Percentiles rank a stretch among this genome's conserved stretches.
Conservation (phyloP, 2,329 filamentous ascomycete species). For the Talaromyces sp. region DNA sequence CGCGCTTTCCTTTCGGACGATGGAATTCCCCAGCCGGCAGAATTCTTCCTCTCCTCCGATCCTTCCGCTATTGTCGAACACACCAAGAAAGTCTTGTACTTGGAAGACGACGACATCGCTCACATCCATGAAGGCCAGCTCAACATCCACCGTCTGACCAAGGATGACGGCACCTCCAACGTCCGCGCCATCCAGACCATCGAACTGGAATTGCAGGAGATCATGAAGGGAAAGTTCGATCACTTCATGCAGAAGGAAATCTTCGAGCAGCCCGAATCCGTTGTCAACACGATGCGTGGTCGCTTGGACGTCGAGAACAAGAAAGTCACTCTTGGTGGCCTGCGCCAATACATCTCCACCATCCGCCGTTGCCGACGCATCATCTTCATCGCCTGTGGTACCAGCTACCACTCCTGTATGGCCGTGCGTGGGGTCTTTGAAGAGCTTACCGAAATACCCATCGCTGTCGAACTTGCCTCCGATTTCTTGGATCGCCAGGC, state of each 20-base stretch:
- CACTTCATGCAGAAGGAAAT: constrained; percentile 99
- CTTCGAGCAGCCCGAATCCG: constrained; percentile 98
- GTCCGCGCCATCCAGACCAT: constrained; percentile 97
- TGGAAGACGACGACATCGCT: constrained; percentile 98
- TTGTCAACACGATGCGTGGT: constrained; percentile 99
- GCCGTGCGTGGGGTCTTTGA: constrained; percentile 97
- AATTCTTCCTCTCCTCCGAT: constrained; percentile 99
- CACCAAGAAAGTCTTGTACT: constrained; percentile 99
- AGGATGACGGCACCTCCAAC: constrained; percentile 94
- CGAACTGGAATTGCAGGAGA: constrained; percentile 98
- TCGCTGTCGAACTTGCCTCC: constrained; percentile 92
- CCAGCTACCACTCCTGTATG: constrained; percentile 99
- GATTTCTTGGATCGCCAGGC: constrained; percentile 97
- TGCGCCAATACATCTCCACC: constrained; percentile 92
- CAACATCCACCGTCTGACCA: constrained; percentile 97
- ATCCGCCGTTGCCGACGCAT: constrained; percentile 95
- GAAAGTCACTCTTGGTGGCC: constrained; percentile 89
- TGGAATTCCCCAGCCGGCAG: constrained; percentile 93
- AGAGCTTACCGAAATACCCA: constrained; percentile 96
- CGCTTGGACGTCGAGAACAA: constrained; percentile 92
- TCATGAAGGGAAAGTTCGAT: constrained; percentile 99
- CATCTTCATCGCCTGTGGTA: constrained; percentile 98
- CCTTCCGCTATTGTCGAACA: constrained; percentile 98
- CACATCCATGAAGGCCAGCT: constrained; percentile 98
- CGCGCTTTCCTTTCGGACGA: constrained; percentile 98